Conservation (phyloP, 2,329 filamentous ascomycete species). For the Colletotrichum higginsianum region DNA sequence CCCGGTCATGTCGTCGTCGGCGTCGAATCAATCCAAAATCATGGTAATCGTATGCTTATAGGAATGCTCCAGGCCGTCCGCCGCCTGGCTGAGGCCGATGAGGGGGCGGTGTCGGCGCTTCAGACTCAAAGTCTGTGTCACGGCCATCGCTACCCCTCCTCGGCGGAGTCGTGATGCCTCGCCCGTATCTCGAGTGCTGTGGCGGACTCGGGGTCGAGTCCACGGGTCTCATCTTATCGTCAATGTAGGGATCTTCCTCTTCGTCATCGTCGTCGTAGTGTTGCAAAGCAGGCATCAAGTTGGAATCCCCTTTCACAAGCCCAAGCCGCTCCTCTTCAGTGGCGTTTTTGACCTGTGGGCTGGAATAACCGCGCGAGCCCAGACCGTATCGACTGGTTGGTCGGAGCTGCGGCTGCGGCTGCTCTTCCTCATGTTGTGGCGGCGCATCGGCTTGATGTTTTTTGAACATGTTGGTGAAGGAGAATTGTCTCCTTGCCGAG, state of each 20-base stretch:
- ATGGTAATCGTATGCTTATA: constrained; percentile 39
- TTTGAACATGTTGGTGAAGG: constrained; percentile 88
- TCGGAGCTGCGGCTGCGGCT: constrained; percentile 31
- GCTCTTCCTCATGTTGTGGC: constrained; percentile 46
- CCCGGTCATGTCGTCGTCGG: constrained; percentile 23
- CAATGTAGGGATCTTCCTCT: constrained; percentile 49
- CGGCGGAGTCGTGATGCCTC: constrained; percentile 59
- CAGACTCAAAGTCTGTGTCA: constrained; percentile 36
- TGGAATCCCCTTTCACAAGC: constrained; percentile 81
- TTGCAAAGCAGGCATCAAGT: constrained; percentile 52
- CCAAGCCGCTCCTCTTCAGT: constrained; percentile 89
- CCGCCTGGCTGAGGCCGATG: constrained; percentile 34
- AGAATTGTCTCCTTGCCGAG: constrained; percentile 84
- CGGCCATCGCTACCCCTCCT: constrained; percentile 49
- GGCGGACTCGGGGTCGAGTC: constrained; percentile 38
- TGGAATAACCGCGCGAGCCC: constrained; percentile 57
- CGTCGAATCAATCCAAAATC: constrained; percentile 40
- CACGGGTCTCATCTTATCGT: constrained; percentile 44
- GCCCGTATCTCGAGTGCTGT: constrained; percentile 55
- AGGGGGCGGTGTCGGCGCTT: constrained; percentile 38
- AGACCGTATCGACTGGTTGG: constrained; percentile 44
- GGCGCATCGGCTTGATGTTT: constrained; percentile 58
- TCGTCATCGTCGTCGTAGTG: constrained; percentile 55
- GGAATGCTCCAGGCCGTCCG: constrained; percentile 29
- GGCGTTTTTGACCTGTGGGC: constrained; percentile 63